Evolutionary conservation across 2,329 filamentous ascomycete species (phyloP).

Genomic region (Epichloe festucae): DNA sequence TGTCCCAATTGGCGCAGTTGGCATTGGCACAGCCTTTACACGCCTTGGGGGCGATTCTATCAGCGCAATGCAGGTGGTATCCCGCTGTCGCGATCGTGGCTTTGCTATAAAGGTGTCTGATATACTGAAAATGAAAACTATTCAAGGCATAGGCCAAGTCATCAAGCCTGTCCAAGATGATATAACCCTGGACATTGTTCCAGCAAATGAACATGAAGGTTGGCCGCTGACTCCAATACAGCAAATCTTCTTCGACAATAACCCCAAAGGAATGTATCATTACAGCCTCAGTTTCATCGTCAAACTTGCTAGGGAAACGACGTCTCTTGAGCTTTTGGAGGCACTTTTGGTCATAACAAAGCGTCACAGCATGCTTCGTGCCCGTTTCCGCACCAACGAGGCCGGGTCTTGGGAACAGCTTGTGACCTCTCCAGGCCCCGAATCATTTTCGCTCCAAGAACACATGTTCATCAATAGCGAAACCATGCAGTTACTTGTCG

Average conservation of each 20-base stretch:
- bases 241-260: not conserved
- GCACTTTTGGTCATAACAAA: conserved; percentile 16
- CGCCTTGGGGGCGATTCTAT: conserved; percentile 23
- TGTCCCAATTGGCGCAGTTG: not conserved
- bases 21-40: not conserved
- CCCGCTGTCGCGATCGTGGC: conserved; percentile 21
- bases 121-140: conserved; percentile 13
- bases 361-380: conserved; percentile 23
- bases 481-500: not conserved
- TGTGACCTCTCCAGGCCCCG: conserved; percentile 5
- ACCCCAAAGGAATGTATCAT: conserved; percentile 16
- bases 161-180: not conserved
- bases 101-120: conserved; percentile 19
- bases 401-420: conserved; percentile 12
- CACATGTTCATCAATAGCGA: not conserved
- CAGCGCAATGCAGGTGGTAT: conserved; percentile 27
- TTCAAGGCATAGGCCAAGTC: not conserved
- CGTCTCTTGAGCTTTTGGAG: not conserved
- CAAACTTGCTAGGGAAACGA: not conserved
- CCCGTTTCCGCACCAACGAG: conserved; percentile 14
- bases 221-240: not conserved
- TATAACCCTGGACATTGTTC: too few species aligned
- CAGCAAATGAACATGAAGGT: not conserved
- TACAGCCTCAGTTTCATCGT: conserved; percentile 34
- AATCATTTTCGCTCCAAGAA: not conserved